Base-by-base conservation (phyloP, 169 alveolate species). In the Eimeria acervulina region DNA sequence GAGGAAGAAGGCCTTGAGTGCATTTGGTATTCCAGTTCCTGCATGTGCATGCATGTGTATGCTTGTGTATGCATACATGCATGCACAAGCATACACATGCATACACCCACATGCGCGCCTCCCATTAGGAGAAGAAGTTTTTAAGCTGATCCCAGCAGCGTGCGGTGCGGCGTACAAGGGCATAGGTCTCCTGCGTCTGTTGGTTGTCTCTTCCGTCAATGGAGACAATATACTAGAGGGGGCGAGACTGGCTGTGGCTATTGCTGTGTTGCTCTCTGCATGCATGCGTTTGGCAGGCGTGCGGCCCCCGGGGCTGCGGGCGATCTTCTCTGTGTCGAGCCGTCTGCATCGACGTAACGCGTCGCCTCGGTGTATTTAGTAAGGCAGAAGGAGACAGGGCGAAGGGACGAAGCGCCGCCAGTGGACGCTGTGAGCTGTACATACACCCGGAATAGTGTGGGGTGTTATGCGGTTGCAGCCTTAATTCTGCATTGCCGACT, bases 241-340 rank as follows among this genome's bases (percentile, higher is more conserved):
- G 83, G 63, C 38, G 17, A 3, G 6, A 26, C 40, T 31, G 55
- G 83, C 31, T 13, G 8, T 80, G 42, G 38, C 7, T 0, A 70
- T 47, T 28, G 40, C 90, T 80, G 31, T n/a, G 36, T 51, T 47
- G 61, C 59, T 68, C 70, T 51, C 0, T 59, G 55, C 42, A 21
- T 80, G 42, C 89, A 44, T 78, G 89, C 63, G 36, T 17, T 85
- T 44, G 44, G 80, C 81, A 85, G 93, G 81, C 61, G 1, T 85
- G 93, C 81, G 93, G 93, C 44, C 81, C 93, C 13, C 93, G 93
- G 13, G 93, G 93, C 63, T n/a, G 93, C 59, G 93, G 93, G 51
- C 93, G 93, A 28, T 85, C 93, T 17, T 80, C 81, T 85, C 66
- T 85, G 38, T 85, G 93, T 81, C 31, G 81, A 55, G 80, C 93